phyloP scores from a whole-genome alignment of 306 rosid species.

The Trichosanthes truncata region DNA sequence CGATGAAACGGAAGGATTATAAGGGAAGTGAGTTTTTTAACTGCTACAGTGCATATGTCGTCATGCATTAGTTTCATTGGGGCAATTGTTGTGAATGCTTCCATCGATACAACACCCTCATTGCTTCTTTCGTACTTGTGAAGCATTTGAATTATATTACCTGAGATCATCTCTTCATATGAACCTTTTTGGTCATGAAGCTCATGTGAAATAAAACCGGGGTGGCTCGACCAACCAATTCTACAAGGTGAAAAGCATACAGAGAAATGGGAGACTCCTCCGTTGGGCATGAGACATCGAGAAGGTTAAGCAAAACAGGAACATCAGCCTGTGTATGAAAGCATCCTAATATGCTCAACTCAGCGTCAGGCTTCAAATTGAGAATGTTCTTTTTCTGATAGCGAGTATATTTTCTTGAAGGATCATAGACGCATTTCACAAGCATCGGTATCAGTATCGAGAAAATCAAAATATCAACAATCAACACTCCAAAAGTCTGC shows the following conservation, averaged over 20 bases:
- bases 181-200: slow-evolving; percentile 15
- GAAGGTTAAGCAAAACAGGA: slow-evolving; percentile 39
- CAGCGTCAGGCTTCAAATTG: slow-evolving; percentile 17
- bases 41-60: slow-evolving; percentile 38
- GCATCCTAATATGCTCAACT: slow-evolving; percentile 42
- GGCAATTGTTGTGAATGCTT: slow-evolving; percentile 36
- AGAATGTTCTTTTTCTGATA: slow-evolving; percentile 39
- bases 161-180: background rate
- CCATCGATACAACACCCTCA: slow-evolving; percentile 1
- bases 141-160: background rate
- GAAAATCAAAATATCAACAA: slow-evolving; percentile 6
- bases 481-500: slow-evolving; percentile 18
- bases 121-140: slow-evolving; percentile 17
- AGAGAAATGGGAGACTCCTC: slow-evolving; percentile 26
- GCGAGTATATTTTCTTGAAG: slow-evolving; percentile 44
- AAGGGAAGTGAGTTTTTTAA: slow-evolving; percentile 29
- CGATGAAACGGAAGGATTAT: slow-evolving; percentile 52
- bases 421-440: slow-evolving; percentile 30
- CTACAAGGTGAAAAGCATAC: slow-evolving; percentile 47
- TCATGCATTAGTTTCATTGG: slow-evolving; percentile 46
- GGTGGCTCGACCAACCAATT: slow-evolving; percentile 51
- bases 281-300: slow-evolving; percentile 38
- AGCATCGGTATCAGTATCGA: slow-evolving; percentile 24
- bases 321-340: slow-evolving; percentile 31
- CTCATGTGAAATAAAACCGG: slow-evolving; percentile 50